phyloP scores from a whole-genome alignment of 805 yeast genomes.

The Ogataea angusta region DNA sequence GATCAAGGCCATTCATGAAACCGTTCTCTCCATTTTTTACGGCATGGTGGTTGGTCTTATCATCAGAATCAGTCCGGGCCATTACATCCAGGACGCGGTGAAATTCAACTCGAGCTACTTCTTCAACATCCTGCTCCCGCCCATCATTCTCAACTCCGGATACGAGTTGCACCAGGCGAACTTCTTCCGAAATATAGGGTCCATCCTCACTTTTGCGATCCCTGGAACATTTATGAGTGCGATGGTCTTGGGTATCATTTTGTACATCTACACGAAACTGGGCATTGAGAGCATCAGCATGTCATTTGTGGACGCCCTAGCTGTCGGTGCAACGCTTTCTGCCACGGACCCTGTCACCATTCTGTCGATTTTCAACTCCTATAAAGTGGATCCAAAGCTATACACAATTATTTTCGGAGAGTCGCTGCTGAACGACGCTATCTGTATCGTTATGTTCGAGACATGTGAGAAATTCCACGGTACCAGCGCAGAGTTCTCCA shows the following conservation, averaged over 20 bases:
- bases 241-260: constrained; percentile 80
- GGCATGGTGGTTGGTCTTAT: constrained; percentile 95
- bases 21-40: constrained; percentile 90
- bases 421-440: constrained; percentile 92
- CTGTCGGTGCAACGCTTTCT: constrained; percentile 95
- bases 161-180: constrained; percentile 95
- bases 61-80: constrained; percentile 91
- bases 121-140: constrained; percentile 91
- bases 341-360: constrained; percentile 99
- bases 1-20: constrained; percentile 95
- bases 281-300: constrained; percentile 86
- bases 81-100: constrained; percentile 94
- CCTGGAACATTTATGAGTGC: constrained; percentile 96
- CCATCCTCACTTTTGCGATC: constrained; percentile 90
- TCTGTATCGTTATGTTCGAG: constrained; percentile 97
- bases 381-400: constrained; percentile 95
- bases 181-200: constrained; percentile 87
- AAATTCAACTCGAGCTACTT: constrained; percentile 92
- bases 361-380: constrained; percentile 91
- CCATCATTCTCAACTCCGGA: constrained; percentile 93
- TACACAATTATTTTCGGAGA: constrained; percentile 98
- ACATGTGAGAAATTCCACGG: constrained; percentile 97
- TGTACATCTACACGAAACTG: constrained; percentile 85
- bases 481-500: constrained; percentile 65
- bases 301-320: constrained; percentile 94